A percentile compares a stretch with the other conserved stretches of the same genome.
These are phyloP conservation scores for Diaporthe ampelina DNA, from an alignment of 2,329 filamentous ascomycete species.

Conservation along the genomic window DNA sequence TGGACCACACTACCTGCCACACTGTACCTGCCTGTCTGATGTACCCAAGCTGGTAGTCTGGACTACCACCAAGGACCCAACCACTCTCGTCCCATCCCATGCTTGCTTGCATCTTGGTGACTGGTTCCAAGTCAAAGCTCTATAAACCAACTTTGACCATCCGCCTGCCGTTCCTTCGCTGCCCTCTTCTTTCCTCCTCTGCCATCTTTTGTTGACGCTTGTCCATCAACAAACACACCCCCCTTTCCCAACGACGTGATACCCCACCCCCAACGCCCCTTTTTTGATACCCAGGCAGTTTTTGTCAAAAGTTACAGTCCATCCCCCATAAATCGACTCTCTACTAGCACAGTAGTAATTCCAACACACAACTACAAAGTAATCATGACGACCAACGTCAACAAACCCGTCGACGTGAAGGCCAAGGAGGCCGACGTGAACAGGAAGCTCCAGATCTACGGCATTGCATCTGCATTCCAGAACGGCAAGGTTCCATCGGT, in stretches of 20 bases:
- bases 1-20: background rate
- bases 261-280: slow-evolving; percentile 24
- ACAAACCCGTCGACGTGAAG: slow-evolving; percentile 80
- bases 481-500: slow-evolving; percentile 92
- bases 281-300: slow-evolving; percentile 35
- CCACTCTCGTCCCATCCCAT: slow-evolving; percentile 3
- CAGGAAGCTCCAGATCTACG: slow-evolving; percentile 94
- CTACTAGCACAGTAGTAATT: slow-evolving; percentile 26
- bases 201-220: slow-evolving; percentile 26
- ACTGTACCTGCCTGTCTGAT: slow-evolving; percentile 3
- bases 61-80: slow-evolving; percentile 4
- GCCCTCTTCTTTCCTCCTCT: background rate
- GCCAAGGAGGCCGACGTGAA: slow-evolving; percentile 90
- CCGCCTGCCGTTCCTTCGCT: slow-evolving; percentile 7
- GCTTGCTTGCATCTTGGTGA: slow-evolving; percentile 18
- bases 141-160: slow-evolving; percentile 39
- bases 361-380: slow-evolving; percentile 12
- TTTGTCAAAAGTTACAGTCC: background rate
- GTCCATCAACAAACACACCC: slow-evolving; percentile 20
- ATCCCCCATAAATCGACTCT: slow-evolving; percentile 3
- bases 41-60: background rate
- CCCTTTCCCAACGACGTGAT: slow-evolving; percentile 31
- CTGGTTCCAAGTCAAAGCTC: slow-evolving; percentile 30
- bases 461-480: slow-evolving; percentile 88
- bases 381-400: slow-evolving; percentile 65